Conservation (phyloP, 345 rosid genomes). For the Raphanus raphanistrum region DNA sequence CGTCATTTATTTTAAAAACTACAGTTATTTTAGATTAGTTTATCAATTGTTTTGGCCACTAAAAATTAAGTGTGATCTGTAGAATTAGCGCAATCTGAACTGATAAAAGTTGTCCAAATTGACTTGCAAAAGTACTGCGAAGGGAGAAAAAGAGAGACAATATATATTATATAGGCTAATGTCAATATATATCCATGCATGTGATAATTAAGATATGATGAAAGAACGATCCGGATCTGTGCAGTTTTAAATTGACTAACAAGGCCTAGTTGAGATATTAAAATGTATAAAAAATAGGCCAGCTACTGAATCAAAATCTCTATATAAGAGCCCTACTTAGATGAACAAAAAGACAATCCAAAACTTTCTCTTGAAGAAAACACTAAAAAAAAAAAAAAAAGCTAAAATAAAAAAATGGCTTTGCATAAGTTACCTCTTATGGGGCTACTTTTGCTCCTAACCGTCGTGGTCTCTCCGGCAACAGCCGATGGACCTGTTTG, state of each 20-base stretch:
- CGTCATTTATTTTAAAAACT: no score
- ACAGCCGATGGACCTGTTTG: neutral
- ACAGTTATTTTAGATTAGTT: neutral
- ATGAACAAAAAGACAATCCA: neutral
- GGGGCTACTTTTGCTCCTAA: neutral
- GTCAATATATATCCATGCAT: conserved; percentile 4
- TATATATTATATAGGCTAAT: neutral
- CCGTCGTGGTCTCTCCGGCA: neutral
- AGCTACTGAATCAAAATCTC: neutral
- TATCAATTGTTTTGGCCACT: neutral
- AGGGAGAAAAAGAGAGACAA: neutral
- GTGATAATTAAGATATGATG: neutral
- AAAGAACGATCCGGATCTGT: neutral
- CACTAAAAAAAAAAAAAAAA: no score
- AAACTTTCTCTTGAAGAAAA: neutral
- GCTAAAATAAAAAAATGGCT: neutral
- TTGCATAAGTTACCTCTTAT: neutral
- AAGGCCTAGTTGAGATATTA: neutral
- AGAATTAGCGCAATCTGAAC: neutral
- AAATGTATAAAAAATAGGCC: neutral
- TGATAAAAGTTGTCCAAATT: neutral
- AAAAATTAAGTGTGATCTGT: neutral
- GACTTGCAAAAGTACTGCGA: neutral
- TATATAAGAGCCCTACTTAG: conserved; percentile 6
- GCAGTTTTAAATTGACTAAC: neutral